Evolutionary conservation across 202 grass and related monocot genomes (phyloP).

Genomic region (Digitaria exilis): DNA sequence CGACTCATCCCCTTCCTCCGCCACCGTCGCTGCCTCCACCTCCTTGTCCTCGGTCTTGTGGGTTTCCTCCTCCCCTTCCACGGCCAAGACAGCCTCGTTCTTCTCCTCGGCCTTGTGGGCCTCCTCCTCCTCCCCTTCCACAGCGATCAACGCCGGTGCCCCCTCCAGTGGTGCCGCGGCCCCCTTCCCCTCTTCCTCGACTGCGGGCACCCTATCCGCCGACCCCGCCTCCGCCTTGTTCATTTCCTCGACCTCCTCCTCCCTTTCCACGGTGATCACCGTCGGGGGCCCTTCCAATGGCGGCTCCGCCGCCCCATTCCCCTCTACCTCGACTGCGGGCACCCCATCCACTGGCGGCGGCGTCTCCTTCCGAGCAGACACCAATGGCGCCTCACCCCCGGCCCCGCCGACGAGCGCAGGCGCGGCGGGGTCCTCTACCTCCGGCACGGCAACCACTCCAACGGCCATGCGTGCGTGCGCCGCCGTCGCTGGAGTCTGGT

Average conservation of each 20-base stretch:
- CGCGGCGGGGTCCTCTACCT: too few relatives aligned
- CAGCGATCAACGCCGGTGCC: background rate
- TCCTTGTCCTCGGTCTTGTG: too few relatives aligned
- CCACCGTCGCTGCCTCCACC: background rate
- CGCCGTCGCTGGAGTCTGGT: too few relatives aligned
- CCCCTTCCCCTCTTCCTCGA: background rate
- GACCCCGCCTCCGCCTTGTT: background rate
- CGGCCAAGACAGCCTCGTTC: too few relatives aligned
- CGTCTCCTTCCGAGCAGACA: constrained; percentile 27
- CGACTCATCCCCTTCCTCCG: background rate
- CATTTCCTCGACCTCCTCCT: background rate
- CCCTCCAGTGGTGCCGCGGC: background rate
- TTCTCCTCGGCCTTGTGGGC: background rate
- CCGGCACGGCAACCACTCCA: too few relatives aligned
- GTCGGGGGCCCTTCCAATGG: background rate
- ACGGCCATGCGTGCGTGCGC: background rate
- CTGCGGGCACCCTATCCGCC: background rate
- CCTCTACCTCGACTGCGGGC: background rate
- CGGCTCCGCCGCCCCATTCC: background rate
- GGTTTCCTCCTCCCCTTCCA: too few relatives aligned
- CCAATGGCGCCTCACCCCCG: constrained; percentile 28
- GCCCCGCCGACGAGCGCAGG: too few relatives aligned
- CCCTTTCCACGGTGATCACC: background rate
- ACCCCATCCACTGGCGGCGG: background rate
- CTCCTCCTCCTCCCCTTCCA: background rate